Evolutionary conservation across 176 grass and related monocot genomes (phyloP).

Genomic region (Poa pratensis): DNA sequence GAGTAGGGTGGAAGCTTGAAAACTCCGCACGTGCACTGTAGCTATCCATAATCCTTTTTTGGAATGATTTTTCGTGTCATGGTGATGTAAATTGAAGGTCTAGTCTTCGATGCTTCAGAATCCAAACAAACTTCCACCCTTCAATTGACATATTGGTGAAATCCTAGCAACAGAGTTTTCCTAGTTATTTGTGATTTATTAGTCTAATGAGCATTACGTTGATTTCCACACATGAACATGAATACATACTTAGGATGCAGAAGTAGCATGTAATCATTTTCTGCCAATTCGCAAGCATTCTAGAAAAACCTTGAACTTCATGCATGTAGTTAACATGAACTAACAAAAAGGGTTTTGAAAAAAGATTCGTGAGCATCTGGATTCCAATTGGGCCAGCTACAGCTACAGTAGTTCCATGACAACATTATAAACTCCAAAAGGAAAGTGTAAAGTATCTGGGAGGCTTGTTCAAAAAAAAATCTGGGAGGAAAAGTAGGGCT

Average conservation of each 20-base stretch:
- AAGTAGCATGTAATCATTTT: background rate
- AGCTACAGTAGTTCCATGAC: background rate
- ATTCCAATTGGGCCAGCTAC: background rate
- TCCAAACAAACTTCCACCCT: background rate
- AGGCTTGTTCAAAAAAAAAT: too few species aligned
- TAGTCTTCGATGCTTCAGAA: background rate
- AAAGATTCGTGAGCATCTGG: background rate
- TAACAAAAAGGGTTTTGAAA: background rate
- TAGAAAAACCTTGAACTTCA: background rate
- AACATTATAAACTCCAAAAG: conserved; percentile 27
- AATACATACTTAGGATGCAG: background rate
- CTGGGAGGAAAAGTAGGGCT: background rate
- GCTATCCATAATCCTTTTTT: background rate
- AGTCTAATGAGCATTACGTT: background rate
- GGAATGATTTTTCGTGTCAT: background rate
- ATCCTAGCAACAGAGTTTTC: background rate
- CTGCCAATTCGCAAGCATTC: background rate
- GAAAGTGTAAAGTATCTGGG: background rate
- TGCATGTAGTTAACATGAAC: too few species aligned
- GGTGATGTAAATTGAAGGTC: background rate
- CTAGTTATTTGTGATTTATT: background rate
- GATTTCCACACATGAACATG: background rate
- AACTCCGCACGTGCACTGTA: background rate
- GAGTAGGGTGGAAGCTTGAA: background rate
- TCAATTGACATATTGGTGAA: background rate